Conservation (phyloP, 2,329 filamentous ascomycete species). For the Epichloe sibirici region DNA sequence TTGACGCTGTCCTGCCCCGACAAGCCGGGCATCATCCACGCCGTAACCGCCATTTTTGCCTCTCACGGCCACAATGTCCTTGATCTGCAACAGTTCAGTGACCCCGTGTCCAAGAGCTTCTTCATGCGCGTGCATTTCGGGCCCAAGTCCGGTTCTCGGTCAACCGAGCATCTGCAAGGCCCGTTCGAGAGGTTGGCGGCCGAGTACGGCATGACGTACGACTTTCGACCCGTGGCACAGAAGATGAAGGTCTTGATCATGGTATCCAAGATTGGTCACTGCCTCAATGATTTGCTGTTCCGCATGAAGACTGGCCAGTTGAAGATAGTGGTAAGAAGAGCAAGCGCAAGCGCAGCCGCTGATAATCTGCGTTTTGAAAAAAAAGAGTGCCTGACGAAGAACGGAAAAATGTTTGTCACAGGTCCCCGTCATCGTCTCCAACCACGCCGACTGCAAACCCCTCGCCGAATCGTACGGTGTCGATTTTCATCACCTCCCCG, state of each 20-base stretch:
- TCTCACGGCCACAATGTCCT: conserved; percentile 66
- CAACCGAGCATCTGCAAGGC: conserved; percentile 37
- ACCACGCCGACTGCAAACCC: conserved; percentile 61
- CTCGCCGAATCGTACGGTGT: conserved; percentile 64
- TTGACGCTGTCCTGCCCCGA: conserved; percentile 77
- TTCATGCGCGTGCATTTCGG: conserved; percentile 85
- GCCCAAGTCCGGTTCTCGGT: conserved; percentile 34
- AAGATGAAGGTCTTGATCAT: conserved; percentile 74
- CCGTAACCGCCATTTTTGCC: conserved; percentile 68
- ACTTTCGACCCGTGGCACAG: conserved; percentile 53
- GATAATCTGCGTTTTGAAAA: background rate
- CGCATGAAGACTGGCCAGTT: conserved; percentile 63
- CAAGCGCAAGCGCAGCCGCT: no score
- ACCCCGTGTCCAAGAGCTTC: conserved; percentile 61
- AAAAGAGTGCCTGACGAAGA: background rate
- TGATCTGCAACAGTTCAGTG: conserved; percentile 75
- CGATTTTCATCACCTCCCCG: conserved; percentile 69
- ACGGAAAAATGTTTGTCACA: background rate
- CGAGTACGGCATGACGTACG: conserved; percentile 57
- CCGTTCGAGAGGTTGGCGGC: conserved; percentile 50
- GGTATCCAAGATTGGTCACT: conserved; percentile 83
- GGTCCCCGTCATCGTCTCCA: conserved; percentile 68
- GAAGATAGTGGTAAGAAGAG: conserved; percentile 41
- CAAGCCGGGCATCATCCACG: conserved; percentile 74
- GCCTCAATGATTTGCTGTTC: conserved; percentile 74